Evolutionary conservation across 1,139 yeast species (phyloP), one percentile per base, ranked within the genome.

Genomic region (Taphrina flavorubra): DNA sequence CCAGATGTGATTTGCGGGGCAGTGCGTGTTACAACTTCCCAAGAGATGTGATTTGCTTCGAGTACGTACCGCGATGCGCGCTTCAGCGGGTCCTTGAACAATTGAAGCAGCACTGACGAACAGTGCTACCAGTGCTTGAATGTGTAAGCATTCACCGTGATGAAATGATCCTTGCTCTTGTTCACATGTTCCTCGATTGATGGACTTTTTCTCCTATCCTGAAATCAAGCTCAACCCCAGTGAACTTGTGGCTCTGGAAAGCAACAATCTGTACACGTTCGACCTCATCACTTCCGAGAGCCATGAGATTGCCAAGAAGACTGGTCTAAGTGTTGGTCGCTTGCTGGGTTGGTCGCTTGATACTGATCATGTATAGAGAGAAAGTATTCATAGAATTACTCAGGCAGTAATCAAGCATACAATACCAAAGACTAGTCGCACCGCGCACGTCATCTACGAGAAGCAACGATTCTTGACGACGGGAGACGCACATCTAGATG

Each of bases 401-500:
- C 18, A 14, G 8, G 68, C 25, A 7, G 37, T 56, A 25, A 34
- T 58, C 31, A 25, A 39, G 31, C 14, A 34, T 2, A 46, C 49
- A 13, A 18, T 40, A 13, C 58, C 51, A 8, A 37, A 13, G 11
- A 5, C 7, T 6, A 44, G 44, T 14, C 47, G 49, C 11, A 47
- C 63, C 36, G 63, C 68, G n/a, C 57, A 37, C 13, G 51, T 18
- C 6, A 31, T 10, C 8, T 18, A 49, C 13, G 36, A 37, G 16
- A 14, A 40, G 13, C 63, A 57, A 40, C 20, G 63, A 39, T 65
- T 57, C n/a, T 51, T 65, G 34, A 65, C 63, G 42, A 65, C 94
- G 0, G 96, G 96, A 0, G 85, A 87, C 71, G 77, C 77, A 0
- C 73, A 74, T 2, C 73, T 92, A 0, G 97, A 92, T 76, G 74